Conservation (phyloP, 257 asterid species). For the Rehmannia glutinosa region DNA sequence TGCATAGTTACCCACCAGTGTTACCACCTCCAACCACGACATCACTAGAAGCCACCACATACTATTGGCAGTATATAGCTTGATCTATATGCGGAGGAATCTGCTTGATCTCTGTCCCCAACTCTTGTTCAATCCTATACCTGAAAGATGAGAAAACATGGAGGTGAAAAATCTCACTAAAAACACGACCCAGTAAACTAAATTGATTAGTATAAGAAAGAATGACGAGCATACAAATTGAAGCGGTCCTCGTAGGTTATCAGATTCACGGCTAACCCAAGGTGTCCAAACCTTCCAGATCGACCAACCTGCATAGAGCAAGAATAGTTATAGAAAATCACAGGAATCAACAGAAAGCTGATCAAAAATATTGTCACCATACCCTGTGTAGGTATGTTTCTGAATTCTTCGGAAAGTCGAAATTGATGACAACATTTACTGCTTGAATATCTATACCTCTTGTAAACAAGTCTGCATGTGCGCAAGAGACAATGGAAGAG, state of each 20-base stretch:
- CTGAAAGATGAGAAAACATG: slow-evolving; percentile 25
- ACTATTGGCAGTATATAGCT: slow-evolving; percentile 63
- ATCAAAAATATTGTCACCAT: not conserved
- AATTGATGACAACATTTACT: slow-evolving; percentile 74
- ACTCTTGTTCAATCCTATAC: slow-evolving; percentile 82
- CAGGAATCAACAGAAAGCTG: not conserved
- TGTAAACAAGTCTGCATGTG: slow-evolving; percentile 60
- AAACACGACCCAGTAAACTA: slow-evolving; percentile 4
- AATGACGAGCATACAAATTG: slow-evolving; percentile 45
- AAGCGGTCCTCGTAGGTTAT: slow-evolving; percentile 76
- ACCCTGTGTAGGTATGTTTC: slow-evolving; percentile 86
- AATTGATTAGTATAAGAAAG: not conserved
- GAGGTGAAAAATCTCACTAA: not conserved
- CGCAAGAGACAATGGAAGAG: not conserved
- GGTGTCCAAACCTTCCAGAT: slow-evolving; percentile 82
- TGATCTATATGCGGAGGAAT: slow-evolving; percentile 86
- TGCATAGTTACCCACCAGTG: slow-evolving; percentile 26
- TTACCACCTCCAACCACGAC: slow-evolving; percentile 12
- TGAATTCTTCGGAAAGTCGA: slow-evolving; percentile 75
- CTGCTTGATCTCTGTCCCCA: slow-evolving; percentile 83
- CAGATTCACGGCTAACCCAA: slow-evolving; percentile 73
- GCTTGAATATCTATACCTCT: slow-evolving; percentile 86
- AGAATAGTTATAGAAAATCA: not conserved
- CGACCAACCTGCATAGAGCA: slow-evolving; percentile 57
- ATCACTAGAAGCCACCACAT: slow-evolving; percentile 1